Percentiles rank a stretch among this genome's conserved stretches.
Conservation (phyloP, 495 filamentous ascomycete genomes). For the Delitschia confertaspora region DNA sequence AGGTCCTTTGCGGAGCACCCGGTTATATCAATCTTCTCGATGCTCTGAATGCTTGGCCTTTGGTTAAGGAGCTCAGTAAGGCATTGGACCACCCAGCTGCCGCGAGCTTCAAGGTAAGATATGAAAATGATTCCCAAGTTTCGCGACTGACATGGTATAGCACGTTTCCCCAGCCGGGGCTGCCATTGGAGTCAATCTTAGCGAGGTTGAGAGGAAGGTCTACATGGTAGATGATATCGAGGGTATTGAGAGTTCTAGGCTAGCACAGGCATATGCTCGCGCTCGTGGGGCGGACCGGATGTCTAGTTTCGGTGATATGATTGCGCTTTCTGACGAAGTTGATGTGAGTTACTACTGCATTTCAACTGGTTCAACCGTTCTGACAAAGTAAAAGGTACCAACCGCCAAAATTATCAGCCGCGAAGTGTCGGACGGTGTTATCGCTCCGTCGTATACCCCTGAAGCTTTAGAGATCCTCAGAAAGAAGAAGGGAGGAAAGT, state of each 20-base stretch:
- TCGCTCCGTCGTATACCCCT: slow-evolving; percentile 75
- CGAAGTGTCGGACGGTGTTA: slow-evolving; percentile 94
- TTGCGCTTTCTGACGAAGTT: slow-evolving; percentile 82
- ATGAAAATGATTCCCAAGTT: not conserved
- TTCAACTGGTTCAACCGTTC: not conserved
- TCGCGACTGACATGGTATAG: slow-evolving; percentile 2
- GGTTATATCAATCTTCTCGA: slow-evolving; percentile 97
- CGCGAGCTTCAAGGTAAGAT: slow-evolving; percentile 77
- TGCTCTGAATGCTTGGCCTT: slow-evolving; percentile 89
- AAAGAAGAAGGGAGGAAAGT: slow-evolving; percentile 98
- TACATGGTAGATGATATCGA: slow-evolving; percentile 97
- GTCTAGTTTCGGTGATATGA: slow-evolving; percentile 94
- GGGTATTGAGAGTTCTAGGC: slow-evolving; percentile 68
- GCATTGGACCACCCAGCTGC: slow-evolving; percentile 83
- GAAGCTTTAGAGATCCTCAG: slow-evolving; percentile 83
- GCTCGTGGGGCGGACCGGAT: slow-evolving; percentile 93
- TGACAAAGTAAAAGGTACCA: slow-evolving; percentile 38
- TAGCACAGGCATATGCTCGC: slow-evolving; percentile 91
- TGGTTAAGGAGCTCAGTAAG: slow-evolving; percentile 92
- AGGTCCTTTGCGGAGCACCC: slow-evolving; percentile 83
- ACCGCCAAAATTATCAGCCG: slow-evolving; percentile 95
- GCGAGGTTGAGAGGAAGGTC: slow-evolving; percentile 80
- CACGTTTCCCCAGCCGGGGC: slow-evolving; percentile 96
- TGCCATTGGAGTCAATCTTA: slow-evolving; percentile 81
- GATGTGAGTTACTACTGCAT: slow-evolving; percentile 41